Evolutionary conservation across 1,139 yeast species (phyloP).

Genomic region (Yamadazyma atmosphaerica): DNA sequence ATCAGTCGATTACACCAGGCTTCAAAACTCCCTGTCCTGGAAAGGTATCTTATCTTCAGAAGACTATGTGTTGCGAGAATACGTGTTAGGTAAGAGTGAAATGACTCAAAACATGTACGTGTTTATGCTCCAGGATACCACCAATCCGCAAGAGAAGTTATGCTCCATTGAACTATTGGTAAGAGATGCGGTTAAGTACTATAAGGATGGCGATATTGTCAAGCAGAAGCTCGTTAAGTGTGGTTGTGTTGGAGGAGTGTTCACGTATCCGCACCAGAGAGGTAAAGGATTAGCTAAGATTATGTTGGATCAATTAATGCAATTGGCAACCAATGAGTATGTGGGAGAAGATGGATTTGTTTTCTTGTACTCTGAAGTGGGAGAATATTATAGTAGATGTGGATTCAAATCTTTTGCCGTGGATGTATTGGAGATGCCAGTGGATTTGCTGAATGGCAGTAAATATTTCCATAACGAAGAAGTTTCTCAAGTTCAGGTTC

Average conservation of each 20-base stretch:
- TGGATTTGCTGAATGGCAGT: conserved; percentile 9
- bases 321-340: conserved; percentile 21
- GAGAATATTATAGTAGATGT: conserved; percentile 58
- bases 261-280: conserved; percentile 55
- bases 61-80: conserved; percentile 54
- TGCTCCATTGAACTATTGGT: conserved; percentile 41
- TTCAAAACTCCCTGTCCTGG: conserved; percentile 56
- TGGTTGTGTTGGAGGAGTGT: conserved; percentile 67
- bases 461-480: conserved; percentile 2
- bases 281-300: conserved; percentile 64
- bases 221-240: conserved; percentile 29
- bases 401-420: conserved; percentile 59
- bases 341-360: conserved; percentile 40
- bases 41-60: conserved; percentile 43
- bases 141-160: conserved; percentile 22
- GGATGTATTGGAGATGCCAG: conserved; percentile 19
- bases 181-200: conserved; percentile 29
- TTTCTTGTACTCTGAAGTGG: conserved; percentile 70
- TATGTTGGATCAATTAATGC: conserved; percentile 54
- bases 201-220: conserved; percentile 19
- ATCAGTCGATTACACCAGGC: conserved; percentile 48
- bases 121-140: conserved; percentile 27
- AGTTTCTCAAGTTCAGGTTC: conserved; percentile 30
- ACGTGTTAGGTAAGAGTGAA: conserved; percentile 38
- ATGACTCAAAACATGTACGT: conserved; percentile 32